Evolutionary conservation across 495 filamentous ascomycete genomes (phyloP).

Genomic region (Aspergillus hancockii): DNA sequence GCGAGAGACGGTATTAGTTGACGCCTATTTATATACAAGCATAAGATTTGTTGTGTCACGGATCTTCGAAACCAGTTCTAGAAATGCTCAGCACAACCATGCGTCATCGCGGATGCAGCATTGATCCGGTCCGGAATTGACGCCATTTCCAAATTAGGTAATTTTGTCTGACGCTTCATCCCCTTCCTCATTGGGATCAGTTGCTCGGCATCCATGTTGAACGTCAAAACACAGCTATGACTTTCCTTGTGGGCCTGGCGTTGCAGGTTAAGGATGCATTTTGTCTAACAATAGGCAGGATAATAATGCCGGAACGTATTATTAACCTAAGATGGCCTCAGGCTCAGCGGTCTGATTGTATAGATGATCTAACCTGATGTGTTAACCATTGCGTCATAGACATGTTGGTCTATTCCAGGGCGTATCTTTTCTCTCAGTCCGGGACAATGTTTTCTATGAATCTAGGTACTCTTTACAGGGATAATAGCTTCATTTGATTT

Average conservation of each 20-base stretch:
- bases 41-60: not conserved
- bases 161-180: not conserved
- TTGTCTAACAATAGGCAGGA: not conserved
- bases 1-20: not conserved
- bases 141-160: not conserved
- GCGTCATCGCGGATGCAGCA: conserved; percentile 1
- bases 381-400: conserved; percentile 1
- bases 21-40: conserved; percentile 1
- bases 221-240: not conserved
- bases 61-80: not conserved
- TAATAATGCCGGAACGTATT: not conserved
- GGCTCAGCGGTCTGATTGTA: not conserved
- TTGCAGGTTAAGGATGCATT: not conserved
- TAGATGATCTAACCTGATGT: not conserved
- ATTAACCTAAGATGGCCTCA: not conserved
- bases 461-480: too few species aligned
- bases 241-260: too few species aligned
- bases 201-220: not conserved
- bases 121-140: not conserved
- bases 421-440: not conserved
- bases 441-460: too few species aligned
- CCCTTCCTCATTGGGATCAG: not conserved
- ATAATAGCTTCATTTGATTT: not conserved
- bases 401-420: not conserved
- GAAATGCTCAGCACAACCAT: conserved; percentile 1